Base-by-base conservation (phyloP, 805 yeast species). In the Suhomyces prunicola region DNA sequence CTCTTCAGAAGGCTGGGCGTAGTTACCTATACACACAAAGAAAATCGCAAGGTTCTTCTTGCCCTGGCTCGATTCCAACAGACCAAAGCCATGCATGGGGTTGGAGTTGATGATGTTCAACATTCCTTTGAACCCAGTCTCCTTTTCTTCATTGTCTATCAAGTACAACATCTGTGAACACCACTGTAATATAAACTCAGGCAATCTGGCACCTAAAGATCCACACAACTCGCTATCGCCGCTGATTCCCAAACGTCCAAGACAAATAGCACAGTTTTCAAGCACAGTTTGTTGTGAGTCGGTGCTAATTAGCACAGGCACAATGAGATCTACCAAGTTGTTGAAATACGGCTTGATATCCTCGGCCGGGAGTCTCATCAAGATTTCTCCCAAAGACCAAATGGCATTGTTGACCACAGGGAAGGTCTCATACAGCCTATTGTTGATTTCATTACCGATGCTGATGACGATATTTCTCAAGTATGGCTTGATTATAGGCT, bases 381-480 rank as follows among this genome's bases (percentile, higher is more conserved):
- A 78, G 29, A 94, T 83, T 67, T 94, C 96, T 44, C 99, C 98
- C 12, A 88, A 72, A 1, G 97, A 83, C 99, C 99, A 94, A 48
- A 90, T 84, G 1, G 98, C 94, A 68, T 94, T 94, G 69, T 88
- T 89, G 61, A 86, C 85, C 2, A 88, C 90, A 0, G 93, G 83
- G 54, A 73, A 77, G 1, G 85, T 73, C 46, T 71, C 73, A 62
- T 69, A 77, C 8, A 75, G 70, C 54, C 85, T 68, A 56, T 78
- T 75, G 57, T 83, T 79, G 60, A 88, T 78, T 67, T 88, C 96
- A 54, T 80, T 81, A 4, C 87, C 85, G 56, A 91, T 84, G 54
- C 84, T 78, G n/a, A 83, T 75, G 56, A 90, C 70, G 19, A 89
- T 72, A 45, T 80, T 78, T 57, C 77, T 76, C 54, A 83, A 61